Percentiles rank a stretch among this genome's conserved stretches.
phyloP scores from a whole-genome alignment of 495 filamentous ascomycete species.

The Letharia lupina region DNA sequence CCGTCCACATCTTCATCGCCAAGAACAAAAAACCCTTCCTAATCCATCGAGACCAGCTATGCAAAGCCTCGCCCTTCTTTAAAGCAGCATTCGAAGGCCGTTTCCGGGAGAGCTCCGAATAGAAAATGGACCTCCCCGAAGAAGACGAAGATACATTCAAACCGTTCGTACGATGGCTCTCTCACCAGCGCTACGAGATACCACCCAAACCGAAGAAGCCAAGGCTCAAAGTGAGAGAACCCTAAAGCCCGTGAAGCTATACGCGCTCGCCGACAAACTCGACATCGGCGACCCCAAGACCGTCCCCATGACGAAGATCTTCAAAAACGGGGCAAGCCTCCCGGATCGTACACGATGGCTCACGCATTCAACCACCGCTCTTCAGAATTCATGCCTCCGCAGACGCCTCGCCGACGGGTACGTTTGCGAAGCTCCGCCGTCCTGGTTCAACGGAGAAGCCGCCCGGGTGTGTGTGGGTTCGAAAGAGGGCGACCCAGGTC shows the following conservation, averaged over 20 bases:
- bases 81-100: neutral
- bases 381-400: neutral
- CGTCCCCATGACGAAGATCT: neutral
- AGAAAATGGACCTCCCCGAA: slow-evolving; percentile 17
- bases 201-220: neutral
- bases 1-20: slow-evolving; percentile 14
- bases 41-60: slow-evolving; percentile 14
- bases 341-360: neutral
- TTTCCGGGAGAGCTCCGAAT: slow-evolving; percentile 14
- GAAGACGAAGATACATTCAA: slow-evolving; percentile 19
- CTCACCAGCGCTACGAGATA: neutral
- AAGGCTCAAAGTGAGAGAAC: neutral
- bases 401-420: slow-evolving; percentile 9
- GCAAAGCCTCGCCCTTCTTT: slow-evolving; percentile 13
- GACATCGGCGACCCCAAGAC: slow-evolving; percentile 6
- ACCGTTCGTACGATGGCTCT: slow-evolving; percentile 22
- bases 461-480: neutral
- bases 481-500: too few relatives aligned
- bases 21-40: slow-evolving; percentile 8
- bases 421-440: neutral
- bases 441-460: neutral
- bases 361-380: slow-evolving; percentile 3
- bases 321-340: neutral
- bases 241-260: neutral
- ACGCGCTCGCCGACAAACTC: slow-evolving; percentile 11